Evolutionary conservation across 306 rosid species (phyloP).

Genomic region (Lupinus albus): DNA sequence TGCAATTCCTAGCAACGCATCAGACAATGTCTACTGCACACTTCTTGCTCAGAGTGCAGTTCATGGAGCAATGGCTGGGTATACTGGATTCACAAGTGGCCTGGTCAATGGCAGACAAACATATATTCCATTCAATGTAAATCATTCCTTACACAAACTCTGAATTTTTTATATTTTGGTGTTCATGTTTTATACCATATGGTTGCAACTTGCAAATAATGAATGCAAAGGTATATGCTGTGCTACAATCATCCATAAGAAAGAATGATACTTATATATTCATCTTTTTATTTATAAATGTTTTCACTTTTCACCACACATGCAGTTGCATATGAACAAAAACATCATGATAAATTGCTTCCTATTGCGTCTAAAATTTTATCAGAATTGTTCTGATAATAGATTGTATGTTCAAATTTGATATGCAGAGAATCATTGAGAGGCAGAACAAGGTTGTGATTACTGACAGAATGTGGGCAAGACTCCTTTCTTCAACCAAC

Average conservation of each 20-base stretch:
- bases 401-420: conserved; percentile 25
- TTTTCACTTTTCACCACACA: conserved; percentile 13
- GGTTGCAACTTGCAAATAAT: conserved; percentile 17
- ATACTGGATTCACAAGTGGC: conserved; percentile 74
- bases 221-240: conserved; percentile 12
- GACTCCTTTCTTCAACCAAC: conserved; percentile 65
- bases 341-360: too few relatives aligned
- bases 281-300: not conserved
- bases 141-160: conserved; percentile 23
- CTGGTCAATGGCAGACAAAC: conserved; percentile 88
- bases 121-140: conserved; percentile 79
- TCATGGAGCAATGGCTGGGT: conserved; percentile 96
- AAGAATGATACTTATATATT: conserved; percentile 28
- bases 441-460: conserved; percentile 79
- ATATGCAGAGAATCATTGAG: conserved; percentile 71
- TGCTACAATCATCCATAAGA: conserved; percentile 11
- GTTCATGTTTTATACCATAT: not conserved
- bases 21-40: conserved; percentile 88
- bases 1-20: conserved; percentile 86
- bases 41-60: conserved; percentile 92
- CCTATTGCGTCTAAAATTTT: conserved; percentile 26
- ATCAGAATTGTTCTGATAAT: conserved; percentile 33
- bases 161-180: conserved; percentile 5
- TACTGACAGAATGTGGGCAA: conserved; percentile 93
- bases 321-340: not conserved